Conservation (phyloP, 371 early-diverging fungal genomes). For the Fennellomyces sp. region DNA sequence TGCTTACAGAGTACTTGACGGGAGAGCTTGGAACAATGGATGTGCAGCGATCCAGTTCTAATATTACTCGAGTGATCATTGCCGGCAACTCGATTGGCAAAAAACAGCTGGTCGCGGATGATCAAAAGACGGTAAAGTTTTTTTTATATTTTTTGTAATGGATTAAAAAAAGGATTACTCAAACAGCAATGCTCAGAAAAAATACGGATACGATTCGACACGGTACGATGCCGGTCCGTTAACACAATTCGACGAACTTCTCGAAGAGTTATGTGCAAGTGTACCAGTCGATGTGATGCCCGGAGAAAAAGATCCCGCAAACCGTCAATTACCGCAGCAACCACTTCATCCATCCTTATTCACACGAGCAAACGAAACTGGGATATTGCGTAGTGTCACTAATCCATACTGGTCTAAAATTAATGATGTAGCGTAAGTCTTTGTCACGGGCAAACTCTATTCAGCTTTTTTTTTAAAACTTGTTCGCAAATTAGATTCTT, state of each 20-base stretch:
- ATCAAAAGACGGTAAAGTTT: slow-evolving; percentile 31
- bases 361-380: slow-evolving; percentile 51
- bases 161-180: neutral
- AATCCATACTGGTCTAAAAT: slow-evolving; percentile 83
- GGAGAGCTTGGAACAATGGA: slow-evolving; percentile 73
- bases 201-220: slow-evolving; percentile 58
- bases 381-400: slow-evolving; percentile 69
- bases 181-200: slow-evolving; percentile 31
- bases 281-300: slow-evolving; percentile 86
- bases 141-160: neutral
- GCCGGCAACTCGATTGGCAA: slow-evolving; percentile 75
- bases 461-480: too few species aligned
- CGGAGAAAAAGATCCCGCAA: slow-evolving; percentile 81
- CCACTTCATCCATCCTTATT: slow-evolving; percentile 78
- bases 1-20: slow-evolving; percentile 77
- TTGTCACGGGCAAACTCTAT: neutral
- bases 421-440: slow-evolving; percentile 58
- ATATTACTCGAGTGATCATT: slow-evolving; percentile 70
- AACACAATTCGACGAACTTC: slow-evolving; percentile 53
- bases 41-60: slow-evolving; percentile 50
- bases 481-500: too few species aligned
- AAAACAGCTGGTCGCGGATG: slow-evolving; percentile 33
- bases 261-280: slow-evolving; percentile 63
- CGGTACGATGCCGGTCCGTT: slow-evolving; percentile 48
- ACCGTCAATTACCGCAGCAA: slow-evolving; percentile 83